Evolutionary conservation across 1,284 basidiomycete genomes (phyloP).

Genomic region (Boletellus dicymbophilus): DNA sequence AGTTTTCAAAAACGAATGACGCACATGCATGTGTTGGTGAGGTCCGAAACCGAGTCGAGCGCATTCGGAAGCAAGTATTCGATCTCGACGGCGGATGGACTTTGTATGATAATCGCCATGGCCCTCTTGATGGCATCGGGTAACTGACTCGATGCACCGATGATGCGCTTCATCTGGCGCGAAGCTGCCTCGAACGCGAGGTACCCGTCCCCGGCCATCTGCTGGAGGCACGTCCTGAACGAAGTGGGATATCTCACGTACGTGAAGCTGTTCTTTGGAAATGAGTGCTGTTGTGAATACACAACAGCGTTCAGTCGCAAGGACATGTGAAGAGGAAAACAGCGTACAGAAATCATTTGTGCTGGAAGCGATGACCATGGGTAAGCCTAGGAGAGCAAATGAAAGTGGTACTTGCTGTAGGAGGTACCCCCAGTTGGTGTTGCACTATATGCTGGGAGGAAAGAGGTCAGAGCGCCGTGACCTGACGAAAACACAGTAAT

Average conservation of each 20-base stretch:
- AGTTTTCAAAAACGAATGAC: not conserved
- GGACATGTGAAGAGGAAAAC: not conserved
- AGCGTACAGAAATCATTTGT: conserved; percentile 19
- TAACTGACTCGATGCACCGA: conserved; percentile 19
- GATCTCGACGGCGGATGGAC: conserved; percentile 9
- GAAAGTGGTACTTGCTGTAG: conserved; percentile 23
- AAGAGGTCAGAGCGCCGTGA: not conserved
- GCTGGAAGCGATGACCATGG: conserved; percentile 25
- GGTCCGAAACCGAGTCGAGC: conserved; percentile 18
- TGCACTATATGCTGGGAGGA: conserved; percentile 20
- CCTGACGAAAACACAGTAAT: too few relatives aligned
- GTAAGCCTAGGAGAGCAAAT: conserved; percentile 20
- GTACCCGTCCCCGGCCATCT: conserved; percentile 22
- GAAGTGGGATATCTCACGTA: conserved; percentile 19
- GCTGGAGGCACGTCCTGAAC: conserved; percentile 24
- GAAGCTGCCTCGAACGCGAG: conserved; percentile 23
- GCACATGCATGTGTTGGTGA: conserved; percentile 18
- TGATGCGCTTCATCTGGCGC: conserved; percentile 19
- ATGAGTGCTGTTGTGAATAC: conserved; percentile 13
- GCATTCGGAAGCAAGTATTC: conserved; percentile 13
- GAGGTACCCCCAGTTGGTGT: conserved; percentile 22
- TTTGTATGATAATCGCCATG: conserved; percentile 14
- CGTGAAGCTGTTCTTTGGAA: conserved; percentile 5
- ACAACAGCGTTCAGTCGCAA: not conserved
- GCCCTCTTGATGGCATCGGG: conserved; percentile 18